These are phyloP conservation scores for Corymbia maculata DNA, from an alignment of 345 rosid genomes.

Conservation along the genomic window DNA sequence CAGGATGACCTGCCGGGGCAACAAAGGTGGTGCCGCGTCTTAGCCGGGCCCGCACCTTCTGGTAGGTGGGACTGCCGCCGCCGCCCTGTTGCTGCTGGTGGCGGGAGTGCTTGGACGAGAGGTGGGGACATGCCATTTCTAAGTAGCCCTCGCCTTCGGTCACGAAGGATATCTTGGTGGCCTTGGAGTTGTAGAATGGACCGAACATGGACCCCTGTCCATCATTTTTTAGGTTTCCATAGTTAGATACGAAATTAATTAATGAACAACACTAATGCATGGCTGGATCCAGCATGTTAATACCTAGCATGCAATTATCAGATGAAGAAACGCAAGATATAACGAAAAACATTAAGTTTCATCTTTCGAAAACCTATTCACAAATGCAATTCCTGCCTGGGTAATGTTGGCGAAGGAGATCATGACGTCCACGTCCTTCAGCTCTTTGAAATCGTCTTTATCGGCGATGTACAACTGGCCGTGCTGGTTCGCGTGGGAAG, in stretches of 20 bases:
- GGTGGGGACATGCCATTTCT: constrained; percentile 43
- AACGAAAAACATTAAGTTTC: background rate
- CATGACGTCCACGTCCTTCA: constrained; percentile 10
- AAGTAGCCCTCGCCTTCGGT: constrained; percentile 20
- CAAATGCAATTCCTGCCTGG: constrained; percentile 5
- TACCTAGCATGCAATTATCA: background rate
- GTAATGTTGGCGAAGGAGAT: constrained; percentile 24
- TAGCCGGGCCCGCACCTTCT: constrained; percentile 14
- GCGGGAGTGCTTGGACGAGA: background rate
- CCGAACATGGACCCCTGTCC: constrained; percentile 24
- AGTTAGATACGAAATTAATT: background rate
- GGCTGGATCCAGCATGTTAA: background rate
- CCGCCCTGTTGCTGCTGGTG: background rate
- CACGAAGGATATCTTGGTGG: constrained; percentile 18
- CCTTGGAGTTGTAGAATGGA: constrained; percentile 30
- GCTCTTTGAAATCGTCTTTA: constrained; percentile 6
- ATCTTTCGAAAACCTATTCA: background rate
- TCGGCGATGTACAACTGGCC: constrained; percentile 26
- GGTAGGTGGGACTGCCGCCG: background rate
- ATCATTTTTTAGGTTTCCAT: background rate
- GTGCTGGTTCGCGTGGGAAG: constrained; percentile 15
- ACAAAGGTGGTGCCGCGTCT: constrained; percentile 9
- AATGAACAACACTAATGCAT: background rate
- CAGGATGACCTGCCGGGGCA: constrained; percentile 36
- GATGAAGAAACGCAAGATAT: background rate